Evolutionary conservation across 768 basidiomycete species (phyloP), one percentile per base, ranked within the genome.

Genomic region (Tylopilus plumbeoviolaceoides): DNA sequence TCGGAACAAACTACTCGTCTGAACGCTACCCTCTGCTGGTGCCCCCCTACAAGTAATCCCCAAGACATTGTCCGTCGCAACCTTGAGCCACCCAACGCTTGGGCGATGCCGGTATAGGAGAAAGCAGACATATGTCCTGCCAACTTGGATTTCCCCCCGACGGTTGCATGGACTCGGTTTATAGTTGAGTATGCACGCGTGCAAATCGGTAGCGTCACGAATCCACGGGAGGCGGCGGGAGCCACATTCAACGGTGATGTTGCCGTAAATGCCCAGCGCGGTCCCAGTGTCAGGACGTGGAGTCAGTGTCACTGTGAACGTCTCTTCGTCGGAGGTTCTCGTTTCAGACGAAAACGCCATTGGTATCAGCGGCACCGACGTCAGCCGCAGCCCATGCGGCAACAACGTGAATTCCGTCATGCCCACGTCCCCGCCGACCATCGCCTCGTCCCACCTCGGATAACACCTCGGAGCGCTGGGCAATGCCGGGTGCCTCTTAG

Each of bases 101-200:
- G 17, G 43, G 11, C 23, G 12, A 20, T 56, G 18, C 55, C 50
- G 50, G 15, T 61, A 51, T 1, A 66, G 52, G 9, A 65, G 59
- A 41, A 65, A 63, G 43, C 64, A 63, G 25, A 64, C 30, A 21
- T 63, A 66, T 11, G 52, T 49, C 48, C 27, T 45, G 27, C 64
- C 56, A 3, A 56, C 57, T 4, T 55, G 57, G 20, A 66, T 39
- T 28, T 43, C 39, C 36, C 63, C 64, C 11, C 43, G 15, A 8
- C 36, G 38, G 2, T 12, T 8, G 11, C 9, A 30, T 12, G 4
- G 27, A 5, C 21, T 49, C 11, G 45, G 48, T 18, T 47, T 48
- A 47, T 59, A 66, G 35, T 66, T 65, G 51, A 65, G 64, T 35
- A 66, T 52, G 23, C 64, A 64, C 4, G 33, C 50, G 17, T 54